Evolutionary conservation across 1,284 basidiomycete species (phyloP).

Genomic region (Melanopsichium pennsylvanicum): DNA sequence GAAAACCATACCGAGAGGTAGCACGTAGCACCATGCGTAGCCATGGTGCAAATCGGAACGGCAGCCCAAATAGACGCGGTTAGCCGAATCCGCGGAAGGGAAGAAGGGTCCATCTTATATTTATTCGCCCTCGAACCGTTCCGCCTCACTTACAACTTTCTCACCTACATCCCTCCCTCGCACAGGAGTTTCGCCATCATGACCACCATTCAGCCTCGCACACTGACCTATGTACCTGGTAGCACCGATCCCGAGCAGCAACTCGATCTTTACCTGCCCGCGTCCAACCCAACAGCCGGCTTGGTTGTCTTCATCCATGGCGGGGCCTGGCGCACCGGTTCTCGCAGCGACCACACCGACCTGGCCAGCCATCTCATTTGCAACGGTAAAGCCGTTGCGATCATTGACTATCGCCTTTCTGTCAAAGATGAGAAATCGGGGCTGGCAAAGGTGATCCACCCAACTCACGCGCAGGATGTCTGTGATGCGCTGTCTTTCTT

Average conservation of each 20-base stretch:
- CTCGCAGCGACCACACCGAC: conserved; percentile 26
- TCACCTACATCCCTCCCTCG: too few relatives aligned
- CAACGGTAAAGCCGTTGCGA: conserved; percentile 28
- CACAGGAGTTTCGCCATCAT: background rate
- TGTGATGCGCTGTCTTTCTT: conserved; percentile 31
- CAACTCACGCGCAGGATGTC: conserved; percentile 30
- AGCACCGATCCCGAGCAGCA: conserved; percentile 33
- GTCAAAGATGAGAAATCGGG: conserved; percentile 18
- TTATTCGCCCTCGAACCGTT: too few relatives aligned
- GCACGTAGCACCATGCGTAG: too few relatives aligned
- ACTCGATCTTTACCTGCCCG: conserved; percentile 34
- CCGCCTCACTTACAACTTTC: too few relatives aligned
- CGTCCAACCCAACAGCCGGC: background rate
- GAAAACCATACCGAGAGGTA: too few relatives aligned
- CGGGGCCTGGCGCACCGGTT: conserved; percentile 48
- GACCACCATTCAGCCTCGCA: background rate
- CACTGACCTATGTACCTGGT: conserved; percentile 18
- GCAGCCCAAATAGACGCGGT: conserved; percentile 20
- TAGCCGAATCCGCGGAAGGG: conserved; percentile 17
- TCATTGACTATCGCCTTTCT: conserved; percentile 43
- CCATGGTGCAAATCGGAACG: background rate
- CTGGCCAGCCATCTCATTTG: conserved; percentile 20
- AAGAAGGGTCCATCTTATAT: too few relatives aligned
- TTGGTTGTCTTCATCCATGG: conserved; percentile 39
- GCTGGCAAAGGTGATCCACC: conserved; percentile 17